Conservation (phyloP, 306 rosid genomes). For the Malus asiatica region DNA sequence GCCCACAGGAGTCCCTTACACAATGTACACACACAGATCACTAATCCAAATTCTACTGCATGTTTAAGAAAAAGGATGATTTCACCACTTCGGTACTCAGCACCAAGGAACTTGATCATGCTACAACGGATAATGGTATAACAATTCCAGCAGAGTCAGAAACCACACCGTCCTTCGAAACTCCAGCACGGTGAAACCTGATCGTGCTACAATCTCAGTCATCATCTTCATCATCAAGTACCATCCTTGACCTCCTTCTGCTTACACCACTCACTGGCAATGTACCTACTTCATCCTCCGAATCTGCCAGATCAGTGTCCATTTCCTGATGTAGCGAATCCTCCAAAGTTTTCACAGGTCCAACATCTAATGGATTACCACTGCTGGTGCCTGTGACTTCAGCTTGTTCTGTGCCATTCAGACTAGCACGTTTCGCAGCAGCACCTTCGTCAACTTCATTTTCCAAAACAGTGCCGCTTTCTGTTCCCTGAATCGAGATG, state of each 20-base stretch:
- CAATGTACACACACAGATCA: background rate
- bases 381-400: constrained; percentile 22
- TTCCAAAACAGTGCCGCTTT: constrained; percentile 16
- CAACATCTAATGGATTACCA: constrained; percentile 12
- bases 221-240: constrained; percentile 72
- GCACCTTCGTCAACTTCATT: constrained; percentile 6
- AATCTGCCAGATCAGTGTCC: constrained; percentile 55
- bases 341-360: constrained; percentile 22
- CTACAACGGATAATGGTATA: no score
- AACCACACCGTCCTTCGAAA: no score
- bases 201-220: constrained; percentile 26
- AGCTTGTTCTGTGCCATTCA: constrained; percentile 13
- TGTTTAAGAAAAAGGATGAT: background rate
- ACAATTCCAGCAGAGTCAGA: no score
- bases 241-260: constrained; percentile 78
- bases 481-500: constrained; percentile 20
- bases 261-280: constrained; percentile 27
- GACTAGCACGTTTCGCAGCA: background rate
- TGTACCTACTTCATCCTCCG: constrained; percentile 51
- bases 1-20: background rate
- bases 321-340: constrained; percentile 14
- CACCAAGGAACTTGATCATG: no score
- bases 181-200: no score
- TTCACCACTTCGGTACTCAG: background rate
- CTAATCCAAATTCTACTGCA: background rate